These are phyloP conservation scores for Claviceps lovelessii DNA, from an alignment of 2,329 filamentous ascomycete genomes.

Conservation along the genomic window DNA sequence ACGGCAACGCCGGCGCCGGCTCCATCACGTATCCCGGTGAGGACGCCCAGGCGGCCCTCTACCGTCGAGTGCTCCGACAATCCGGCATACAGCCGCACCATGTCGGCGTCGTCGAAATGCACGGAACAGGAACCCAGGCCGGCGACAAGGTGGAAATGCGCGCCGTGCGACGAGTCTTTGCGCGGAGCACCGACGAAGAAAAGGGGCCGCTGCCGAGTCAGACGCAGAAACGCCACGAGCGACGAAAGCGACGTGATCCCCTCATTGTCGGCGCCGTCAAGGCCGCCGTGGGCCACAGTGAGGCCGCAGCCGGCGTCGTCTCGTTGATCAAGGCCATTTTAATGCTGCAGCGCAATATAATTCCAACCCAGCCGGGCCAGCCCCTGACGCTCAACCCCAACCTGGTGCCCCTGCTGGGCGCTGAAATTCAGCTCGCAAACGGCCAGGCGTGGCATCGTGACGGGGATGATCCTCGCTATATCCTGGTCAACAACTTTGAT, in stretches of 20 bases:
- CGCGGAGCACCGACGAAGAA: not conserved
- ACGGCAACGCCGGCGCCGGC: slow-evolving; percentile 66
- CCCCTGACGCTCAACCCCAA: not conserved
- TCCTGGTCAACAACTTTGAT: not conserved
- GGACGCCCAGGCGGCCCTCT: slow-evolving; percentile 46
- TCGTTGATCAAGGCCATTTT: not conserved
- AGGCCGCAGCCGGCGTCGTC: not conserved
- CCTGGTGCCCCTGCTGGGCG: not conserved
- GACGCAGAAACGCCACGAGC: not conserved
- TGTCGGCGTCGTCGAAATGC: slow-evolving; percentile 46
- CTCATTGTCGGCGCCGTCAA: not conserved
- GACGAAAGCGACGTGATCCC: not conserved
- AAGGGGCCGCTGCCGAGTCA: not conserved
- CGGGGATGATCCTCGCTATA: not conserved
- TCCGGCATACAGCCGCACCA: slow-evolving; percentile 62
- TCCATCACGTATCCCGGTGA: slow-evolving; percentile 76
- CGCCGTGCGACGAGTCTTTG: not conserved
- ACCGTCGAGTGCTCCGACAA: slow-evolving; percentile 51
- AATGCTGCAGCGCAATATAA: not conserved
- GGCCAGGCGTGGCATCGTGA: not conserved
- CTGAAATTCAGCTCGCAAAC: not conserved
- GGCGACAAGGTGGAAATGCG: not conserved
- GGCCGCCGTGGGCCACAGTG: not conserved
- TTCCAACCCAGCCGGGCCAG: not conserved
- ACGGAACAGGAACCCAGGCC: not conserved